phyloP scores from a whole-genome alignment of 2,329 filamentous ascomycete species.

The Xylaria sp. region DNA sequence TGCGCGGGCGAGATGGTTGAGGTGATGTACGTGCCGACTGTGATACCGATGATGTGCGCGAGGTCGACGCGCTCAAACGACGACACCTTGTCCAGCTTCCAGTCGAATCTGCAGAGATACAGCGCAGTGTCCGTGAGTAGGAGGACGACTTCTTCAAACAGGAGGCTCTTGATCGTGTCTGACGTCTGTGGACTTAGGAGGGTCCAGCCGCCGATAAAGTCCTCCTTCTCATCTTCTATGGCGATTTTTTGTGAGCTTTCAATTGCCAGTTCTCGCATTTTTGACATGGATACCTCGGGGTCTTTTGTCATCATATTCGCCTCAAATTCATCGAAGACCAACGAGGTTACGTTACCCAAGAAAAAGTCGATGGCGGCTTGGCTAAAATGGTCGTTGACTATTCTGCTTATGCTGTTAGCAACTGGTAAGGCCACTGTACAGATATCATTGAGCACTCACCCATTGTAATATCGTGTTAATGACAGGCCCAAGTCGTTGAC shows the following conservation, averaged over 20 bases:
- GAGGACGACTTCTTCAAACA: slow-evolving; percentile 87
- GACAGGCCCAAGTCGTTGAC: slow-evolving; percentile 91
- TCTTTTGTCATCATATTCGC: slow-evolving; percentile 91
- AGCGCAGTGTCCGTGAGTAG: slow-evolving; percentile 83
- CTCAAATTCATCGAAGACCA: slow-evolving; percentile 93
- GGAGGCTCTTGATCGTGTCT: slow-evolving; percentile 71
- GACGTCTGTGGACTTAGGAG: slow-evolving; percentile 76
- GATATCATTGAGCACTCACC: slow-evolving; percentile 50
- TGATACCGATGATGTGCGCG: slow-evolving; percentile 72
- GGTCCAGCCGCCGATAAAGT: slow-evolving; percentile 89
- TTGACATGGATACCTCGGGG: slow-evolving; percentile 83
- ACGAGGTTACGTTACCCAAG: slow-evolving; percentile 82
- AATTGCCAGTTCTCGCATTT: slow-evolving; percentile 86
- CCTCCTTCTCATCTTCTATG: slow-evolving; percentile 80
- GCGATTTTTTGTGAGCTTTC: slow-evolving; percentile 88
- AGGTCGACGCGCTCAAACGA: slow-evolving; percentile 88
- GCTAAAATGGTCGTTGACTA: slow-evolving; percentile 97
- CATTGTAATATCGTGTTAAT: slow-evolving; percentile 74
- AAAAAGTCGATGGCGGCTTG: slow-evolving; percentile 95
- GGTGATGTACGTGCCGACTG: slow-evolving; percentile 87
- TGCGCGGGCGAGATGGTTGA: slow-evolving; percentile 81
- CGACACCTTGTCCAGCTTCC: slow-evolving; percentile 91
- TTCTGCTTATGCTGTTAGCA: slow-evolving; percentile 58
- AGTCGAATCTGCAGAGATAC: slow-evolving; percentile 91
- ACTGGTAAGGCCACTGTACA: slow-evolving; percentile 1